Base-by-base conservation (phyloP, 1,284 basidiomycete genomes). In the Trichosporon sp. region DNA sequence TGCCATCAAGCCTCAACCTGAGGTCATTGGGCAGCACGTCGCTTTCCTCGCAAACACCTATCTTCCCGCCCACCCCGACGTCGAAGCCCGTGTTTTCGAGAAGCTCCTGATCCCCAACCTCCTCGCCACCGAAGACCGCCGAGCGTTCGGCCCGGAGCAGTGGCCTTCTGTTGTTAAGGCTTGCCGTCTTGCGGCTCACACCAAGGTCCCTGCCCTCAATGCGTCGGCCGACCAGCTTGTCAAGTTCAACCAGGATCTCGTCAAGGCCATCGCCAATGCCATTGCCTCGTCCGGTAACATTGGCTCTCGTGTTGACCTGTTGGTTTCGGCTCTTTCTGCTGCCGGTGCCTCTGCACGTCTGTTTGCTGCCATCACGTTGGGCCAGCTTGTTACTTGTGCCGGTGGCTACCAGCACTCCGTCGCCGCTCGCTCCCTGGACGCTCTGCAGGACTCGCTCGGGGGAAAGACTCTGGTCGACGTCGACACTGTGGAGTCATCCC, bases 61-160 rank as follows among this genome's bases (percentile, higher is more conserved):
- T 67, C 82, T 76, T 21, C 67, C 66, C 27, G 65, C 69, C 27
- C 63, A 86, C 62, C 76, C 85, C 0, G 80, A 83, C 0, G 68
- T 83, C 0, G 75, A 82, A 12, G 79, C 85, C 29, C 78, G 85
- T 3, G 81, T 90, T 9, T 89, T 92, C 72, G 84, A 88, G 74
- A 80, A 83, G 23, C 78, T 91, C 1, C 80, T 95, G 62, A 90
- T 92, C 77, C 90, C 91, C 0, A 88, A 89, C 74, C 81, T 95
- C 21, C 80, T 95, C 13, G 89, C 88, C 71, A 89, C 89, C 4
- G 91, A 91, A 75, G 83, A 89, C 3, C 86, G 88, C 62, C 87
- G 89, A 71, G 89, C 87, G 74, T 89, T 88, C 0, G 85, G 87
- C 0, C 85, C 86, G 31, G 77, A 86, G 27, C 87, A 89, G 0